Base-by-base conservation (phyloP, 768 basidiomycete species). In the Tricholoma matsutake region DNA sequence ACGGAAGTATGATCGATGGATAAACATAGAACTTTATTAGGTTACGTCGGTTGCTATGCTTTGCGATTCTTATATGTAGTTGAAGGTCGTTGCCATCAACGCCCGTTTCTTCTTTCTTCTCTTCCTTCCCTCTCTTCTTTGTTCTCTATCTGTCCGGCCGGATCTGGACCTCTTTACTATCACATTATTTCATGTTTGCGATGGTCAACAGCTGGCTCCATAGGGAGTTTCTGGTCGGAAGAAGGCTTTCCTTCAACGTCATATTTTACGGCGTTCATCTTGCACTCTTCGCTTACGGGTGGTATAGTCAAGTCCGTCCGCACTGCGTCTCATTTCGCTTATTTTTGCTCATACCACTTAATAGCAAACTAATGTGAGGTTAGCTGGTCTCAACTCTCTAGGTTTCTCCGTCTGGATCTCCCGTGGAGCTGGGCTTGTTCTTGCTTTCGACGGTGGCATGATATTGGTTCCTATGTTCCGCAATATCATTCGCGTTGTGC, bases 391-490 rank as follows among this genome's bases (percentile, higher is more conserved):
- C 59, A 97, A 98, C 70, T 78, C 72, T 7, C 83, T 98, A 67
- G 82, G 75, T 64, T 96, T 80, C 75, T 94, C 92, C 18, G 93
- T 95, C 43, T 98, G 95, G 95, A 78, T 71, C 11, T 96, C 94
- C 59, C 88, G 95, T 63, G 95, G 94, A 41, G 95, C 95, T 49
- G 95, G 94, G 70, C 86, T 98, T 37, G 90, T 88, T 53, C 85
- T 98, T 47, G 94, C 94, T 18, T 87, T 88, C 69, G 86, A 95
- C 72, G 94, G 92, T 3, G 88, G 86, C 56, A 76, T 96, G 65
- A 93, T 97, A 65, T 83, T 96, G 57, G 69, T 98, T 51, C 95
- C 95, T 34, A 89, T 96, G 87, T 72, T 96, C 60, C 90, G 94
- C 69, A 96, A 96, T 72, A 76, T 93, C 69, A 86, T 96, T 72